These are phyloP conservation scores for Haplographium delicatum DNA, from an alignment of 495 filamentous ascomycete genomes.

Conservation along the genomic window DNA sequence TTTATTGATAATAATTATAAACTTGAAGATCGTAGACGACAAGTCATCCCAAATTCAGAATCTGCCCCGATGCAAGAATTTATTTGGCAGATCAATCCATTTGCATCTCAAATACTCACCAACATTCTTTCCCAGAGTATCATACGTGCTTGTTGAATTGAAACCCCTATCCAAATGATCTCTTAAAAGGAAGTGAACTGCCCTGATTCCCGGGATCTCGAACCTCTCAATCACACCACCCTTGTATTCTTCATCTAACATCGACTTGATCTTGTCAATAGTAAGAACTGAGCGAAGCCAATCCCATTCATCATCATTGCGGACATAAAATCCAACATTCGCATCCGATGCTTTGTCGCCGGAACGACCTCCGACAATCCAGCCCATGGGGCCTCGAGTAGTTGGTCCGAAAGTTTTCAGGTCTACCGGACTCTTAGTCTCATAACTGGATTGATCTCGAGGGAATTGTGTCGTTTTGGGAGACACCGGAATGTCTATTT, in stretches of 20 bases:
- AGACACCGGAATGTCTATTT: too few relatives aligned
- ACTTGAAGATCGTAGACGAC: too few relatives aligned
- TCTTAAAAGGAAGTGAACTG: conserved; percentile 51
- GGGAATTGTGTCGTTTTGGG: background rate
- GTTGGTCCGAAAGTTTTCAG: conserved; percentile 22
- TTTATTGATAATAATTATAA: too few relatives aligned
- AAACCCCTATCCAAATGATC: conserved; percentile 50
- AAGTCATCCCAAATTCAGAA: too few relatives aligned
- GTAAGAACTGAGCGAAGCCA: conserved; percentile 45
- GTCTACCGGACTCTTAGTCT: background rate
- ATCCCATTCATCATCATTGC: conserved; percentile 41
- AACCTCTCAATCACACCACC: conserved; percentile 41
- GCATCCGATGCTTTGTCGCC: conserved; percentile 49
- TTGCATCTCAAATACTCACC: conserved; percentile 44
- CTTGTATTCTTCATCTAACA: conserved; percentile 31
- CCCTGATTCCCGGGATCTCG: conserved; percentile 35
- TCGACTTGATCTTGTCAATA: conserved; percentile 27
- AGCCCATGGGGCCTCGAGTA: conserved; percentile 24
- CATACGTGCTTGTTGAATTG: conserved; percentile 39
- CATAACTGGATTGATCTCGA: background rate
- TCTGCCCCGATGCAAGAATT: too few relatives aligned
- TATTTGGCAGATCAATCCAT: conserved; percentile 42
- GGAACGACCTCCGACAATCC: conserved; percentile 36
- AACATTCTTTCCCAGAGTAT: conserved; percentile 50
- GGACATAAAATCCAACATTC: conserved; percentile 50